phyloP scores from a whole-genome alignment of 768 basidiomycete genomes.

The Lactarius sp. region DNA sequence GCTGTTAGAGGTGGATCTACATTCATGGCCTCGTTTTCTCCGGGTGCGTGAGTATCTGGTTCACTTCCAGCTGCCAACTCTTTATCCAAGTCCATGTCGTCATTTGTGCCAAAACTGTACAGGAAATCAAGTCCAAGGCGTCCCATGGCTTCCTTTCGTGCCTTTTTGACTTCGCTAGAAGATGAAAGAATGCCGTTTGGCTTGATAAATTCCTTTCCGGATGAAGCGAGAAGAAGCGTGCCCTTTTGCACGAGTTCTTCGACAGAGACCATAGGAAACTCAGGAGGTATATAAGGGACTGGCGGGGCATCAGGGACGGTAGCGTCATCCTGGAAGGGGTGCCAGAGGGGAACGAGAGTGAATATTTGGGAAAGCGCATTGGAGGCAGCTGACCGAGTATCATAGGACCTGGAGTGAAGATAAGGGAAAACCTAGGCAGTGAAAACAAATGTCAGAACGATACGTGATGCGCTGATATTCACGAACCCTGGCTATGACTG shows the following conservation, averaged over 20 bases:
- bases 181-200: slow-evolving; percentile 68
- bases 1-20: slow-evolving; percentile 38
- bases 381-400: slow-evolving; percentile 87
- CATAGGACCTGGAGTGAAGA: slow-evolving; percentile 86
- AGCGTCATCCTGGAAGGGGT: slow-evolving; percentile 40
- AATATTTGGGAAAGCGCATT: slow-evolving; percentile 86
- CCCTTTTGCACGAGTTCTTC: slow-evolving; percentile 70
- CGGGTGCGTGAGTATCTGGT: slow-evolving; percentile 37
- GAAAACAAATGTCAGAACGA: background rate
- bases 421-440: slow-evolving; percentile 74
- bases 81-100: slow-evolving; percentile 83
- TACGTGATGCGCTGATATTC: slow-evolving; percentile 27
- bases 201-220: slow-evolving; percentile 86
- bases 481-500: slow-evolving; percentile 79
- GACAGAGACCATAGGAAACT: slow-evolving; percentile 74
- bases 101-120: slow-evolving; percentile 60
- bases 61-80: slow-evolving; percentile 58
- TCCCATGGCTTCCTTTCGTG: slow-evolving; percentile 84
- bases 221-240: slow-evolving; percentile 80
- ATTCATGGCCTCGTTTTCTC: slow-evolving; percentile 32
- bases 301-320: slow-evolving; percentile 28
- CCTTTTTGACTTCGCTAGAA: slow-evolving; percentile 76
- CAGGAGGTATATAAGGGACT: slow-evolving; percentile 38
- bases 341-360: slow-evolving; percentile 77
- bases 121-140: slow-evolving; percentile 85